phyloP scores from a whole-genome alignment of 2,329 filamentous ascomycete genomes.

The Tolypocladium inflatum region DNA sequence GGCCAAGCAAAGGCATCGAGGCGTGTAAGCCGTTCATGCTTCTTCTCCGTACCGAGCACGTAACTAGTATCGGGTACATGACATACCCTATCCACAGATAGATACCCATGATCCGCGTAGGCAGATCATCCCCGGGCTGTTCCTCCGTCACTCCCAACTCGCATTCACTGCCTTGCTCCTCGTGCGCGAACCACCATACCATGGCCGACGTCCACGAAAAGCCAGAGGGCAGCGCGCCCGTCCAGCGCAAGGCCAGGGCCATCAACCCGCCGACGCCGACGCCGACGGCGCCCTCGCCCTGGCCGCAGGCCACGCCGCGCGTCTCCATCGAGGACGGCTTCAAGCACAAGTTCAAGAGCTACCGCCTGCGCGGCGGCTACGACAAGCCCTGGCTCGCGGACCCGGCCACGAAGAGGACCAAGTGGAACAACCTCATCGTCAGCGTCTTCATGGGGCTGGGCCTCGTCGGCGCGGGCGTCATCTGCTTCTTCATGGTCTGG shows the following conservation, averaged over 20 bases:
- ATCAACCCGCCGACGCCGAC: not conserved
- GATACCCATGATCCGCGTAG: not conserved
- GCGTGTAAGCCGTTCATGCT: not conserved
- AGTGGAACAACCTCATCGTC: slow-evolving; percentile 26
- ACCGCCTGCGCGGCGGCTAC: slow-evolving; percentile 21
- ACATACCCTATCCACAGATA: not conserved
- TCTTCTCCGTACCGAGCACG: not conserved
- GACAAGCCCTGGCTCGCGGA: slow-evolving; percentile 29
- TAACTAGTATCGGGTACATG: not conserved
- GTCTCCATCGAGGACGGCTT: slow-evolving; percentile 2
- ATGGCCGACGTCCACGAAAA: not conserved
- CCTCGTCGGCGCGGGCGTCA: slow-evolving; percentile 19
- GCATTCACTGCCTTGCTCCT: not conserved
- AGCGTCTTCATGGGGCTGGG: slow-evolving; percentile 21
- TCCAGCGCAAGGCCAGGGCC: not conserved
- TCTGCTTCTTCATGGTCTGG: slow-evolving; percentile 20
- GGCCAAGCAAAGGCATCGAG: not conserved
- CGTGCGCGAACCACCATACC: not conserved
- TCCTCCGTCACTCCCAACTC: not conserved
- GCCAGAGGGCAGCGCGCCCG: not conserved
- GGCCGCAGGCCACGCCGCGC: not conserved
- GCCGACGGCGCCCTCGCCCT: not conserved
- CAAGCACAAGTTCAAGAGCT: slow-evolving; percentile 19
- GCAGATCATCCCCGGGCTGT: not conserved
- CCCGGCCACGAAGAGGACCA: slow-evolving; percentile 19